phyloP scores from a whole-genome alignment of 2,329 filamentous ascomycete genomes.

The Chaetomium sp. region DNA sequence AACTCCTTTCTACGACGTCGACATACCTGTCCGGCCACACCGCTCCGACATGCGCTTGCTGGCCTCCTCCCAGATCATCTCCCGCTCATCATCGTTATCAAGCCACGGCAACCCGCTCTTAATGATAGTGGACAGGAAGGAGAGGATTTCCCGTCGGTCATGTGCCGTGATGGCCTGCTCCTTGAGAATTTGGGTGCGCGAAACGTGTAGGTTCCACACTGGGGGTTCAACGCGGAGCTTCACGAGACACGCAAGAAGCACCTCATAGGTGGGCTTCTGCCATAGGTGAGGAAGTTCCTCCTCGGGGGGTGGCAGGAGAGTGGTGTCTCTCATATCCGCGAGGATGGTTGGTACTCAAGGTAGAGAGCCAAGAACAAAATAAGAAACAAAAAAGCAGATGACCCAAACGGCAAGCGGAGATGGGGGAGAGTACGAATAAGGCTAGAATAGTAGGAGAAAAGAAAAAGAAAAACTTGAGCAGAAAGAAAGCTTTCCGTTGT shows the following conservation, averaged over 20 bases:
- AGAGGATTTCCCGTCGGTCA: constrained; percentile 56
- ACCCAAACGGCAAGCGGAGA: neutral
- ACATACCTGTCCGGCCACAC: constrained; percentile 71
- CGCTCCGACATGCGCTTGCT: constrained; percentile 80
- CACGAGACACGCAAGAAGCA: constrained; percentile 66
- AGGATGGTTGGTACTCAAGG: neutral
- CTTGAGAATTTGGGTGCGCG: constrained; percentile 46
- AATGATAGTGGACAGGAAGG: constrained; percentile 71
- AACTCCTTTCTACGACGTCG: neutral
- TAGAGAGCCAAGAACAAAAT: neutral
- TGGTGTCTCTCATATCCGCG: constrained; percentile 31
- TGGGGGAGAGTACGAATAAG: neutral
- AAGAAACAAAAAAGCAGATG: neutral
- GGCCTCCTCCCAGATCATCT: constrained; percentile 75
- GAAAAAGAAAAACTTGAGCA: neutral
- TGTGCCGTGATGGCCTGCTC: constrained; percentile 39
- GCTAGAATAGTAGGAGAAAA: neutral
- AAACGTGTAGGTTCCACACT: constrained; percentile 61
- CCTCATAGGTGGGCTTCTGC: constrained; percentile 67
- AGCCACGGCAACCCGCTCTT: constrained; percentile 70
- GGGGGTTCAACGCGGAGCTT: constrained; percentile 67
- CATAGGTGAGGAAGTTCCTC: constrained; percentile 86
- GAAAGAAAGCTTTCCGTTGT: neutral
- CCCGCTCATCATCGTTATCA: constrained; percentile 63
- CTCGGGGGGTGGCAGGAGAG: constrained; percentile 41